Evolutionary conservation across 345 rosid species (phyloP), one percentile per base, ranked within the genome.

Genomic region (Eucalyptus dawsonii): DNA sequence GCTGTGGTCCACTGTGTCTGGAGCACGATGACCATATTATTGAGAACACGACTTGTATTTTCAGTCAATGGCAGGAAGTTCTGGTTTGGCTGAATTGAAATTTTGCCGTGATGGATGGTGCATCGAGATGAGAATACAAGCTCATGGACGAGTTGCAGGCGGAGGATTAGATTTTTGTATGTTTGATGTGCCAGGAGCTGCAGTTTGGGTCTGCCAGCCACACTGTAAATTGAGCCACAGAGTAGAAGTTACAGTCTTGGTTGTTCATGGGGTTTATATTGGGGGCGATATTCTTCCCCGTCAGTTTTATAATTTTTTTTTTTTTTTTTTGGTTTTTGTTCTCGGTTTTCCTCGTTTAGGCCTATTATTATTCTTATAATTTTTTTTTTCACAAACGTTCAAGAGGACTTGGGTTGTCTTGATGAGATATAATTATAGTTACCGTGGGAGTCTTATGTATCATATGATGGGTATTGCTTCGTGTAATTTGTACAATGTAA

Each of bases 151-250:
- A 76, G 85, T 76, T 0, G 85, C 85, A 76, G 85, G 85, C 83
- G 92, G 89, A 80, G 22, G 90, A 88, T 80, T 88, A 65, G 87
- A 89, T 93, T 88, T 89, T 56, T 88, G 83, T 89, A 87, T 87
- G 87, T 53, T 85, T 90, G 86, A 81, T 89, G 90, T 76, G 93
- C 88, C 80, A 65, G 27, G 72, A 88, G 89, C 86, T 89, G 81
- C 90, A 89, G 89, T 89, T 87, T 29, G 91, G 89, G 90, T 44
- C 86, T 27, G 86, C 89, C 89, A 86, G 90, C 87, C 86, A 80
- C 80, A 54, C 67, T 94, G 95, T 95, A 95, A 91, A 95, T 94
- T 89, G 95, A 93, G 91, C 93, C 90, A 91, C 90, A 87, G 89
- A 93, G 92, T 90, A 90, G 94, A 88, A 88, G 90, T 87, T 45